phyloP scores from a whole-genome alignment of 2,329 filamentous ascomycete species.

The Dendrostoma leiphaemia region DNA sequence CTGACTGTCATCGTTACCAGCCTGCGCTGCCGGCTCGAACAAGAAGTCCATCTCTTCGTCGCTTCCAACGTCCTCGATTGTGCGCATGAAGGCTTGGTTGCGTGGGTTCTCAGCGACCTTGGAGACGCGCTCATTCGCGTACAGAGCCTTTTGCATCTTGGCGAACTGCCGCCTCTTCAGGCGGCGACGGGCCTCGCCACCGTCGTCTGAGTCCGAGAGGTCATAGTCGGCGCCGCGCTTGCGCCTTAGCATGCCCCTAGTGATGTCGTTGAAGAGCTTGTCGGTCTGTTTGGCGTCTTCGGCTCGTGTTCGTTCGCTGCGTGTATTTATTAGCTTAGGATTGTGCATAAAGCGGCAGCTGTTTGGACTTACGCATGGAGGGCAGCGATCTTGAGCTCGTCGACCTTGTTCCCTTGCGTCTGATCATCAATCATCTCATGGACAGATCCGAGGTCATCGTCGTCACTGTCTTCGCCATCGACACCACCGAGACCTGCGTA shows the following conservation, averaged over 20 bases:
- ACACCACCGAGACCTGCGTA: conserved; percentile 90
- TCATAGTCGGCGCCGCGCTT: conserved; percentile 81
- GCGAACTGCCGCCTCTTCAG: conserved; percentile 86
- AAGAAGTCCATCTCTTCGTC: conserved; percentile 78
- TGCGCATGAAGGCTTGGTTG: conserved; percentile 84
- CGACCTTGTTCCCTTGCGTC: conserved; percentile 68
- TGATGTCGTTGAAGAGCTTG: conserved; percentile 90
- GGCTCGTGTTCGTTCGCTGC: conserved; percentile 73
- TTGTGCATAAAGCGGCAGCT: too few relatives aligned
- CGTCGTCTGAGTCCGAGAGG: conserved; percentile 88
- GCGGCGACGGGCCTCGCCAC: conserved; percentile 71
- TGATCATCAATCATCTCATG: conserved; percentile 90
- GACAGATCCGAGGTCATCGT: conserved; percentile 69
- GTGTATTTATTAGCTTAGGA: conserved; percentile 12
- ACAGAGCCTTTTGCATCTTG: conserved; percentile 84
- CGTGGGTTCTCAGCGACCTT: conserved; percentile 88
- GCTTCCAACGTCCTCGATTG: conserved; percentile 77
- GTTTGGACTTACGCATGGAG: conserved; percentile 76
- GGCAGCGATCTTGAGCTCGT: conserved; percentile 79
- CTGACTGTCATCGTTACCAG: conserved; percentile 30
- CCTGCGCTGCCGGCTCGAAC: conserved; percentile 36
- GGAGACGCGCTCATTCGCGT: conserved; percentile 85
- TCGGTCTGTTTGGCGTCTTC: conserved; percentile 85
- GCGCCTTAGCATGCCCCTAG: conserved; percentile 80
- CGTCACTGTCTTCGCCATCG: conserved; percentile 81